A percentile compares a stretch with the other conserved stretches of the same genome.
Conservation (phyloP, 2,329 filamentous ascomycete genomes). For the Neophaeococcomyces mojaviensis region DNA sequence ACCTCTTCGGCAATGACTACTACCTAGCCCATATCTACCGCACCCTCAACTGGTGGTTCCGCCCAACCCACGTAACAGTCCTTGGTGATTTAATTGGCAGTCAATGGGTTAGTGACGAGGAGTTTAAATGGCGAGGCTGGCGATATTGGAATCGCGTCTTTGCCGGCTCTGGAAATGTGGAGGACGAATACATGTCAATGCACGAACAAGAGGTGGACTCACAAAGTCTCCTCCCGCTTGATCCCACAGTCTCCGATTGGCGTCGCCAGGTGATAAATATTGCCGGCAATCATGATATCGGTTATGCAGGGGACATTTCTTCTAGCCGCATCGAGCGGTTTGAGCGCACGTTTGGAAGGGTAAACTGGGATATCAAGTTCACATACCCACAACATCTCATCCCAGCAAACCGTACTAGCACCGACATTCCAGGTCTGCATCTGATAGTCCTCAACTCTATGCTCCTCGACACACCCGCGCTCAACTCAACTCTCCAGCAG, state of each 20-base stretch:
- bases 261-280: conserved; percentile 74
- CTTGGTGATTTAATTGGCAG: conserved; percentile 87
- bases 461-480: conserved; percentile 81
- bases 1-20: conserved; percentile 87
- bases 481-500: conserved; percentile 59
- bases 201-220: conserved; percentile 34
- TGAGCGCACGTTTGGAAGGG: conserved; percentile 73
- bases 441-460: conserved; percentile 85
- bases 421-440: conserved; percentile 45
- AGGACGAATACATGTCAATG: conserved; percentile 34
- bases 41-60: conserved; percentile 72
- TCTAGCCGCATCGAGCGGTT: conserved; percentile 69
- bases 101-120: conserved; percentile 83
- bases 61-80: conserved; percentile 79
- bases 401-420: conserved; percentile 11
- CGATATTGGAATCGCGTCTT: conserved; percentile 81
- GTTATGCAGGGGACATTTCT: conserved; percentile 87
- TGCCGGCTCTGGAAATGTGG: conserved; percentile 56
- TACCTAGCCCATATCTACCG: conserved; percentile 92
- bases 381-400: conserved; percentile 39
- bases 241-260: conserved; percentile 54
- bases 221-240: conserved; percentile 23
- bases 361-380: conserved; percentile 86
- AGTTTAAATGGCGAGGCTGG: conserved; percentile 66
- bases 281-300: conserved; percentile 91